These are phyloP conservation scores for Naganishia randhawae DNA, from an alignment of 768 basidiomycete species.

Conservation along the genomic window DNA sequence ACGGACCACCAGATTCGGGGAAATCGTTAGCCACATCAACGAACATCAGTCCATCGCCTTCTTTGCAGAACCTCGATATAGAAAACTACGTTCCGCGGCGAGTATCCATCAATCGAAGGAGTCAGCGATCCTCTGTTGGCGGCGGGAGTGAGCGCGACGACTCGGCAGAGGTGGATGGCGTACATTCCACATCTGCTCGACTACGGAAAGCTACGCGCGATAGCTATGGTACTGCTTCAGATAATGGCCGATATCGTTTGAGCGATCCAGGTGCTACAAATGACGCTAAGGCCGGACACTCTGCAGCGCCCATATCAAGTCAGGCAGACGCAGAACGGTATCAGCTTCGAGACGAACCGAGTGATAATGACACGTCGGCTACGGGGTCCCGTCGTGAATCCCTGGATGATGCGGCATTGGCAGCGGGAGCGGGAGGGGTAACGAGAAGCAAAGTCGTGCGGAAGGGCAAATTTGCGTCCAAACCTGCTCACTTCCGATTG, in stretches of 20 bases:
- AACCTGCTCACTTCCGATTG: conserved; percentile 6
- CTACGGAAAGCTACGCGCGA: conserved; percentile 9
- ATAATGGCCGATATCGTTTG: conserved; percentile 3
- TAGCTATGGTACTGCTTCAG: not conserved
- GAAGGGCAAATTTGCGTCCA: conserved; percentile 16
- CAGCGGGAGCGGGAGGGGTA: not conserved
- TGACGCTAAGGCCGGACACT: not conserved
- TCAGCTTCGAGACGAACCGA: conserved; percentile 10
- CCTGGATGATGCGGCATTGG: not conserved
- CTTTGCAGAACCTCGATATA: conserved; percentile 13
- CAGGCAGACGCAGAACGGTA: not conserved
- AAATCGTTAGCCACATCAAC: not conserved
- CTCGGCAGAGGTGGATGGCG: not conserved
- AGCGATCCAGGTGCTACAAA: conserved; percentile 9
- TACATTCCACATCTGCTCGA: conserved; percentile 2
- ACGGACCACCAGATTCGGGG: not conserved
- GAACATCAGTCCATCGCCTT: conserved; percentile 8
- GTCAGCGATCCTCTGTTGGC: conserved; percentile 18
- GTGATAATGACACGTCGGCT: not conserved
- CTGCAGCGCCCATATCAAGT: not conserved
- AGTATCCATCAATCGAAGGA: conserved; percentile 17
- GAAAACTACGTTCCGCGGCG: conserved; percentile 21
- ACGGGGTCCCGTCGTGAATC: not conserved
- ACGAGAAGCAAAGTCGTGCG: conserved; percentile 9
- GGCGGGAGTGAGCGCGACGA: not conserved